Conservation (phyloP, 2,329 filamentous ascomycete genomes). For the Aspergillus tubingensis region DNA sequence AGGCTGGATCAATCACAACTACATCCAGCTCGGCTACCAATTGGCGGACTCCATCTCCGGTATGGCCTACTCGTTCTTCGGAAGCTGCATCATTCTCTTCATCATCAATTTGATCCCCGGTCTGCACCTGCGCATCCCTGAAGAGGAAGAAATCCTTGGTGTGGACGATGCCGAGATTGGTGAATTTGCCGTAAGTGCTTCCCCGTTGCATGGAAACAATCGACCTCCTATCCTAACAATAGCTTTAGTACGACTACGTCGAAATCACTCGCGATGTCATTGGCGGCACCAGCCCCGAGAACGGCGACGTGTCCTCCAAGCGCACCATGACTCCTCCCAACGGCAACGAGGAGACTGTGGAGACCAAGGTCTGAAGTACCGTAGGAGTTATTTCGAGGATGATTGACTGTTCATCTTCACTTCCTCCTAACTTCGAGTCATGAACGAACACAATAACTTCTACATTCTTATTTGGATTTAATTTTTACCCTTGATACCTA, state of each 20-base stretch:
- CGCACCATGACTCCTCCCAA: constrained; percentile 31
- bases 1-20: constrained; percentile 82
- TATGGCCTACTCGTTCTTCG: constrained; percentile 74
- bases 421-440: neutral
- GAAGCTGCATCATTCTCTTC: constrained; percentile 77
- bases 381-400: neutral
- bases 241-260: constrained; percentile 75
- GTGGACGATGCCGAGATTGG: constrained; percentile 90
- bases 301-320: constrained; percentile 30
- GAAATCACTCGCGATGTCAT: constrained; percentile 74
- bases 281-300: constrained; percentile 26
- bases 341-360: constrained; percentile 21
- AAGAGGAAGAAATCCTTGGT: constrained; percentile 79
- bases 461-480: neutral
- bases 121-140: constrained; percentile 69
- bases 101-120: constrained; percentile 77
- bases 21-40: constrained; percentile 81
- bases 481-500: neutral
- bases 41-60: constrained; percentile 78
- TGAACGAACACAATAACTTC: neutral
- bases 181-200: constrained; percentile 71
- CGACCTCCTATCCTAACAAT: constrained; percentile 5
- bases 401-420: neutral
- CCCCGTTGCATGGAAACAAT: neutral
- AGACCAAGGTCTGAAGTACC: constrained; percentile 27